A percentile compares a stretch with the other conserved stretches of the same genome.
Conservation (phyloP, 345 rosid genomes). For the Moricandia arvensis region DNA sequence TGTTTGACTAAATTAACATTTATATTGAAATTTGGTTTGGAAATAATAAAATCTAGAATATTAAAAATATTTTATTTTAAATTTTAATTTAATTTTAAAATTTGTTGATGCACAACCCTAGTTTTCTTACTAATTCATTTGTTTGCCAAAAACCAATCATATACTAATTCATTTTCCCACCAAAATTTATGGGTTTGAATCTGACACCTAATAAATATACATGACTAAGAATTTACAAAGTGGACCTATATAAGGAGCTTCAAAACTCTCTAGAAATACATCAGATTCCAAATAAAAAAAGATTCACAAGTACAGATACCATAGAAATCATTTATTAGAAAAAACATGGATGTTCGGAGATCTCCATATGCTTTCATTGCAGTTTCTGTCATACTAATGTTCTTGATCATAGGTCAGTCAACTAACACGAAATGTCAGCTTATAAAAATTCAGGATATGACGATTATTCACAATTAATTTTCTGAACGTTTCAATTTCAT, state of each 20-base stretch:
- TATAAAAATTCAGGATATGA: neutral
- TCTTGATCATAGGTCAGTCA: constrained; percentile 14
- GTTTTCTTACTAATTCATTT: too few species aligned
- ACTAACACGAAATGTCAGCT: too few species aligned
- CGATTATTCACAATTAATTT: neutral
- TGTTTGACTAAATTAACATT: too few species aligned
- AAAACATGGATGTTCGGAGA: neutral
- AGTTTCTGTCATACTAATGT: constrained; percentile 1
- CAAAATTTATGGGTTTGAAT: neutral
- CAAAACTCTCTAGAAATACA: too few species aligned
- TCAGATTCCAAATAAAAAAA: too few species aligned
- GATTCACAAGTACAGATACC: too few species aligned
- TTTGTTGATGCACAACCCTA: too few species aligned
- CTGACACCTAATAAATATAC: neutral
- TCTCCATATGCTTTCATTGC: neutral
- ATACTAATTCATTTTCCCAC: neutral
- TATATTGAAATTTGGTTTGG: too few species aligned
- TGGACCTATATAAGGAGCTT: neutral
- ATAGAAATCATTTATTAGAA: neutral
- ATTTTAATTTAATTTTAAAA: too few species aligned
- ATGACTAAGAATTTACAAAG: neutral
- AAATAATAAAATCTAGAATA: too few species aligned
- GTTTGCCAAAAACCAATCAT: neutral
- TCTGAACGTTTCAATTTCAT: neutral
- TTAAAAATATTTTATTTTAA: too few species aligned